Base-by-base conservation (phyloP, 176 grass and related monocot species). In the Triticum dicoccoides region DNA sequence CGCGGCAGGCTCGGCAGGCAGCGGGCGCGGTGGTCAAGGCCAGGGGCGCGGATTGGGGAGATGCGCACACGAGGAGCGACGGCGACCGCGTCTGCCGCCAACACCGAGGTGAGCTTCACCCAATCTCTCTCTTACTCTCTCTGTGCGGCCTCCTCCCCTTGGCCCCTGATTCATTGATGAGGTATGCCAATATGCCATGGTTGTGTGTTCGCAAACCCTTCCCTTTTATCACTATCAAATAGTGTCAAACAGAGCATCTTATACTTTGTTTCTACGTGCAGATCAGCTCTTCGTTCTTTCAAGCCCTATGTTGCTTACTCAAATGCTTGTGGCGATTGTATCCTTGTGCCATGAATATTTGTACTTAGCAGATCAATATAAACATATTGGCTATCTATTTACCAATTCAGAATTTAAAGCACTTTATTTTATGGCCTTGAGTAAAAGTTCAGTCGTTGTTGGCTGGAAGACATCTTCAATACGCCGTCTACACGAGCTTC, bases 401-500 rank as follows among this genome's bases (percentile, higher is more conserved):
- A 32, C 80, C 82, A 70, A 77, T 65, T 88, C 45, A 61, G 15
- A 7, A 27, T 49, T 74, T 35, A 42, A 81, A 77, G 25, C 37
- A 59, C 3, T 59, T 6, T 80, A 18, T 27, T 56, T 32, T 61
- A n/a, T 61, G 8, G 15, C 80, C 93, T 98, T 94, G 82, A 96
- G 92, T 82, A 52, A 59, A 69, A 64, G 80, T 82, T 86, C 89
- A 98, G 96, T 87, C 73, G 58, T 96, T 58, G 96, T 98, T 92
- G 96, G 96, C 81, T 87, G 93, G 81, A 94, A 83, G 67, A 92
- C 96, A 88, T 96, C 96, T 73, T 98, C 96, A 44, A 98, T 96
- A 63, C 93, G 88, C 44, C 79, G 10, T 78, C 91, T 87, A 77
- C 35, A 92, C 74, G 96, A 94, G 80, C 91, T 98, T 85, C 96